Percentiles rank a stretch among this genome's conserved stretches.
phyloP scores from a whole-genome alignment of 2,329 filamentous ascomycete genomes.

The Trichocomaceae sp. region DNA sequence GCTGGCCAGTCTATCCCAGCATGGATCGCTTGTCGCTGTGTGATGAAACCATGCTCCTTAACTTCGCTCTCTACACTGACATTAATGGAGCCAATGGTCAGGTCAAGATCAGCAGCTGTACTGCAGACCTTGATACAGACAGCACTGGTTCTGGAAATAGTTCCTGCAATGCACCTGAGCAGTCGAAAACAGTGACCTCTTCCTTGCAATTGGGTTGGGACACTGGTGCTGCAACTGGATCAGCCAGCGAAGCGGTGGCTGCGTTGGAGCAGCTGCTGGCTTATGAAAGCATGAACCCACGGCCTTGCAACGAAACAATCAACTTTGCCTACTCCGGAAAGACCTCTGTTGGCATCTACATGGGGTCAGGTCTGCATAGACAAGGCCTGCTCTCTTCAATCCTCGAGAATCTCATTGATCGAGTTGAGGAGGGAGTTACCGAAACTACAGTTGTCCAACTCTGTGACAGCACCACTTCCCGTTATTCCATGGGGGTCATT shows the following conservation, averaged over 20 bases:
- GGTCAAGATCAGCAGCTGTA: not conserved
- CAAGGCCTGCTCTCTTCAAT: not conserved
- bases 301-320: not conserved
- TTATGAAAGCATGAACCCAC: not conserved
- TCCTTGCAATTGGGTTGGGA: not conserved
- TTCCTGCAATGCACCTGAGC: not conserved
- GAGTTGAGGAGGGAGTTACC: not conserved
- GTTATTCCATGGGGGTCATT: not conserved
- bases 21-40: not conserved
- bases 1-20: not conserved
- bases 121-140: not conserved
- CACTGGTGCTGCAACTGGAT: not conserved
- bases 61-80: not conserved
- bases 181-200: not conserved
- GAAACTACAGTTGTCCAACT: not conserved
- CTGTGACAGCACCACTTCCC: not conserved
- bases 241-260: not conserved
- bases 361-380: not conserved
- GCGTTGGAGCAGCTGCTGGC: not conserved
- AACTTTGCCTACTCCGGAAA: not conserved
- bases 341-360: not conserved
- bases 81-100: not conserved
- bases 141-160: not conserved
- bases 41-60: not conserved
- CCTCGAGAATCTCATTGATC: not conserved